A percentile compares a stretch with the other conserved stretches of the same genome.
Conservation (phyloP, 805 yeast species). For the Priceomyces castillae region DNA sequence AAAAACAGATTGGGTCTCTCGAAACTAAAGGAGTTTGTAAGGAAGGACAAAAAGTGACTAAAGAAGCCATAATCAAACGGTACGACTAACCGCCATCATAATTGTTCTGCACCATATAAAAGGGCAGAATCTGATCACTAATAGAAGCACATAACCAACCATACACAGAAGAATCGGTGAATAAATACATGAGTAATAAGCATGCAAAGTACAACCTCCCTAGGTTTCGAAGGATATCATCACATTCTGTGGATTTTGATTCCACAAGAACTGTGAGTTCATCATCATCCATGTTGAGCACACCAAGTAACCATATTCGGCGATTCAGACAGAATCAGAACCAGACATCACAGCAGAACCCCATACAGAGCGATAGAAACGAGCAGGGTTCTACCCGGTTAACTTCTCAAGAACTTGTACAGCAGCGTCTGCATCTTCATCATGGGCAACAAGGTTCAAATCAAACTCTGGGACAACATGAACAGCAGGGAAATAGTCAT, state of each 20-base stretch:
- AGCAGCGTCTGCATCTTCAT: constrained; percentile 7
- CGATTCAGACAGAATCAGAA: constrained; percentile 22
- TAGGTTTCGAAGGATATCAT: constrained; percentile 5
- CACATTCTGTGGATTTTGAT: constrained; percentile 12
- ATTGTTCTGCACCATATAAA: no score
- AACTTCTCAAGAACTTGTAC: background rate
- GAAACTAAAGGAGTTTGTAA: no score
- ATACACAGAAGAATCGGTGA: background rate
- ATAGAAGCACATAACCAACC: no score
- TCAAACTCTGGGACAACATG: constrained; percentile 4
- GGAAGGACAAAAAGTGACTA: no score
- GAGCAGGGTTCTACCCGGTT: constrained; percentile 2
- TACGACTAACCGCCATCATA: no score
- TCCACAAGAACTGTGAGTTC: constrained; percentile 35
- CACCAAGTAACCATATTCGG: constrained; percentile 41
- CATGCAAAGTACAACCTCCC: constrained; percentile 13
- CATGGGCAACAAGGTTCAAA: constrained; percentile 11
- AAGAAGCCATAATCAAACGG: no score
- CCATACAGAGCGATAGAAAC: background rate
- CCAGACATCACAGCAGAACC: constrained; percentile 12
- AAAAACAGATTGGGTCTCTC: no score
- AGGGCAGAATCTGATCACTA: no score
- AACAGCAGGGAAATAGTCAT: constrained; percentile 5
- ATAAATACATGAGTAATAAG: constrained; percentile 2
- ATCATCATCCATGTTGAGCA: constrained; percentile 37